A percentile compares a stretch with the other conserved stretches of the same genome.
phyloP scores from a whole-genome alignment of 345 rosid species.

The Aquilaria sinensis region DNA sequence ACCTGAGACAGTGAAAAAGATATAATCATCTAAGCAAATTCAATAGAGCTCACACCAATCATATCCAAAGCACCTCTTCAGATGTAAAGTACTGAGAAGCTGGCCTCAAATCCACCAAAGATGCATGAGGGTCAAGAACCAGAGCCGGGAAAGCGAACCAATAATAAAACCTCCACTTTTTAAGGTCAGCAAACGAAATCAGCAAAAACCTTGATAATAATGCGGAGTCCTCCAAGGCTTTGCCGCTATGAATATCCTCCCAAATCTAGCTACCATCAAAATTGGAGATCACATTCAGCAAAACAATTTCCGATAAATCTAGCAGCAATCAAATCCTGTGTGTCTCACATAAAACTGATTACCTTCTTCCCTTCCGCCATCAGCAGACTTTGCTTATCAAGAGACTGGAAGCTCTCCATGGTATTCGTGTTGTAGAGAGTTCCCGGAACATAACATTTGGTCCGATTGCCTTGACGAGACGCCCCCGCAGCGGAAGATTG shows the following conservation, averaged over 20 bases:
- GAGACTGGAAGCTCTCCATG: slow-evolving; percentile 52
- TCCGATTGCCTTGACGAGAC: slow-evolving; percentile 49
- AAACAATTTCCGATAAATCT: neutral
- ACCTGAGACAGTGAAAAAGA: neutral
- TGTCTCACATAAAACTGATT: slow-evolving; percentile 2
- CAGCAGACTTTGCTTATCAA: slow-evolving; percentile 59
- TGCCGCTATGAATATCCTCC: slow-evolving; percentile 80
- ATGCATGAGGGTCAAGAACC: slow-evolving; percentile 81
- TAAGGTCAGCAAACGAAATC: slow-evolving; percentile 82
- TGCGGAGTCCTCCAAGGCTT: slow-evolving; percentile 65
- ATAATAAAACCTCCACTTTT: slow-evolving; percentile 84
- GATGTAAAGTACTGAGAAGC: slow-evolving; percentile 68
- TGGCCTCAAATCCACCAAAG: slow-evolving; percentile 53
- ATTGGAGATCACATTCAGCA: neutral
- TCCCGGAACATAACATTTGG: slow-evolving; percentile 77
- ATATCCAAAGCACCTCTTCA: slow-evolving; percentile 47
- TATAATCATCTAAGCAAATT: neutral
- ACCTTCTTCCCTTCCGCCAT: slow-evolving; percentile 76
- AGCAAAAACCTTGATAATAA: slow-evolving; percentile 68
- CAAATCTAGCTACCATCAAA: slow-evolving; percentile 54
- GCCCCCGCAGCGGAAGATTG: slow-evolving; percentile 19
- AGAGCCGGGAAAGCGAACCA: slow-evolving; percentile 93
- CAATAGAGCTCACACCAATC: neutral
- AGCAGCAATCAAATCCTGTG: neutral
- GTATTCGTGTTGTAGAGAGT: slow-evolving; percentile 77